These are phyloP conservation scores for Colletotrichum salicis DNA, from an alignment of 2,329 filamentous ascomycete genomes.

Conservation along the genomic window DNA sequence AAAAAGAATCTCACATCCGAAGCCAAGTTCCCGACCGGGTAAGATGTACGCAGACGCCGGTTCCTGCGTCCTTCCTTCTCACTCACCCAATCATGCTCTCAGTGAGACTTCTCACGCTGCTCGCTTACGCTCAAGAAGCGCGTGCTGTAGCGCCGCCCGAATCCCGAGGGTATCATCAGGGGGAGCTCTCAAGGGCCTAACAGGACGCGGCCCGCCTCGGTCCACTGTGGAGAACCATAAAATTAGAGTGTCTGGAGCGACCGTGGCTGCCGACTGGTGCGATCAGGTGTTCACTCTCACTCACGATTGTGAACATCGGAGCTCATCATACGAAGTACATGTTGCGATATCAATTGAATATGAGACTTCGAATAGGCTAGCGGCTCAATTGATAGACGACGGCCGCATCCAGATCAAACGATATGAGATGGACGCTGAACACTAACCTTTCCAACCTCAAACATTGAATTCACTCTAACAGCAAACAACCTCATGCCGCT, in stretches of 20 bases:
- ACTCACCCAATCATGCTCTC: background rate
- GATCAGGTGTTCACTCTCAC: background rate
- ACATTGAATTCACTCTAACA: no score
- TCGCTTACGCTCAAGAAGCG: background rate
- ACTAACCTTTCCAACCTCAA: no score
- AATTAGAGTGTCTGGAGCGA: background rate
- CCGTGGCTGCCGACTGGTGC: background rate
- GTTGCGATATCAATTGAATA: no score
- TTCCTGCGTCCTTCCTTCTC: background rate
- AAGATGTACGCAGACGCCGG: background rate
- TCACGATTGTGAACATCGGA: background rate
- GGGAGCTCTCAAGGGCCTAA: background rate
- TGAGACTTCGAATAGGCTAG: background rate
- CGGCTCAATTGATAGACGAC: no score
- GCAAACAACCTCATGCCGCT: no score
- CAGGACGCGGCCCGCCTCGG: background rate
- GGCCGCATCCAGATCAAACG: no score
- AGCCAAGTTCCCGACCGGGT: background rate
- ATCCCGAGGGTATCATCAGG: background rate
- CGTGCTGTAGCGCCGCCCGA: background rate
- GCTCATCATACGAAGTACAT: background rate
- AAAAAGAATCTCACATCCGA: background rate
- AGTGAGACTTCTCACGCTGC: background rate
- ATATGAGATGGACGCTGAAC: no score
- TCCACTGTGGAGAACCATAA: slow-evolving; percentile 21